phyloP scores from a whole-genome alignment of 164 flowering plant genomes.

The Nymphaea colorata region DNA sequence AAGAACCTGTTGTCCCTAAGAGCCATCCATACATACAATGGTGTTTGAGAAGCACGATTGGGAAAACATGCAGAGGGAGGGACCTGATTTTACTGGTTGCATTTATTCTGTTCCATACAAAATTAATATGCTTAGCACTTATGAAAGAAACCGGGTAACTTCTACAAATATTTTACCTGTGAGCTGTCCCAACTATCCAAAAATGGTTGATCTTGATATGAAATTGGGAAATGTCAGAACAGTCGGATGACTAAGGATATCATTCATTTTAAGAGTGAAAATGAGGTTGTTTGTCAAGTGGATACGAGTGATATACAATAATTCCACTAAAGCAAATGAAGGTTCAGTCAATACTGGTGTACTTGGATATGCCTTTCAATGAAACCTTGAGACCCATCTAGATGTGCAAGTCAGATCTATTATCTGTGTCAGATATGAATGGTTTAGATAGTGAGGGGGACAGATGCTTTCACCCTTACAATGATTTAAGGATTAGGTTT shows the following conservation, averaged over 20 bases:
- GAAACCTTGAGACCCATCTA: conserved; percentile 42
- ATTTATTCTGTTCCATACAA: conserved; percentile 10
- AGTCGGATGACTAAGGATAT: conserved; percentile 5
- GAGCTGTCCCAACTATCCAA: conserved; percentile 5
- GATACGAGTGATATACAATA: conserved; percentile 16
- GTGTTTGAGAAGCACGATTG: conserved; percentile 5
- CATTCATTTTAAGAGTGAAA: too few relatives aligned
- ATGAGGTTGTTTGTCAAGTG: conserved; percentile 11
- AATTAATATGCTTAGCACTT: conserved; percentile 3
- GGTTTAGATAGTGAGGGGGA: conserved; percentile 26
- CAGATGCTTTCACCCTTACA: conserved; percentile 72
- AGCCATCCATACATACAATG: conserved; percentile 7
- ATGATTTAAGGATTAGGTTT: conserved; percentile 78
- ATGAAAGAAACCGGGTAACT: background rate
- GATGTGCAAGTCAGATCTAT: conserved; percentile 56
- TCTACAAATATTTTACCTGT: conserved; percentile 5
- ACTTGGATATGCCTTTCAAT: conserved; percentile 79
- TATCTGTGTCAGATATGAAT: conserved; percentile 26
- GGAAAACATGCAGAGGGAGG: conserved; percentile 12
- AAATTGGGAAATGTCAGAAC: conserved; percentile 1
- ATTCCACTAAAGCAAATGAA: conserved; percentile 39
- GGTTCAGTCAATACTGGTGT: conserved; percentile 41
- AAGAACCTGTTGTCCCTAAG: conserved; percentile 8
- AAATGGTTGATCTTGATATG: background rate
- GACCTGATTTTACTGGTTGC: conserved; percentile 13